phyloP scores from a whole-genome alignment of 306 rosid species.

The Cucumis hystrix region DNA sequence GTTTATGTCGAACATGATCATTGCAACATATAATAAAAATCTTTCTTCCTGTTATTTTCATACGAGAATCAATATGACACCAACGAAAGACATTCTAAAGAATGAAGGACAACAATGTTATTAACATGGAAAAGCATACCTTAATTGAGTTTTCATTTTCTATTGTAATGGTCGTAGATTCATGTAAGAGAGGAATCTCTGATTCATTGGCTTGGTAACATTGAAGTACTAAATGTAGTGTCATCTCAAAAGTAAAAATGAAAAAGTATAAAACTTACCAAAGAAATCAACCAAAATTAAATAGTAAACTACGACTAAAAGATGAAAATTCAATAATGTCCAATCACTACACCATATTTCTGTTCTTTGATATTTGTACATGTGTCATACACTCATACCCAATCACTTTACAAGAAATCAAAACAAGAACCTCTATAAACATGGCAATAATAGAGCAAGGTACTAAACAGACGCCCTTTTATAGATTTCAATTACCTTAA shows the following conservation, averaged over 20 bases:
- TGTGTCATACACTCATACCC: not conserved
- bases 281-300: not conserved
- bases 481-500: conserved; percentile 47
- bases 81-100: not conserved
- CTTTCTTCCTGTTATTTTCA: conserved; percentile 62
- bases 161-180: conserved; percentile 41
- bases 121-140: conserved; percentile 30
- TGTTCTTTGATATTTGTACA: not conserved
- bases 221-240: not conserved
- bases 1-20: conserved; percentile 83
- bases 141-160: conserved; percentile 58
- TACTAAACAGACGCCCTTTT: not conserved
- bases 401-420: not conserved
- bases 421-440: too few species aligned
- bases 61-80: conserved; percentile 6
- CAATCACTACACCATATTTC: not conserved
- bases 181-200: conserved; percentile 83
- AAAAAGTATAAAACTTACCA: not conserved
- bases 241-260: not conserved
- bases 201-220: conserved; percentile 60
- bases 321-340: not conserved
- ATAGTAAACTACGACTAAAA: not conserved
- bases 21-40: conserved; percentile 83
- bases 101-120: not conserved
- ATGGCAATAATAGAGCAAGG: not conserved